Base-by-base conservation (phyloP, 2,329 filamentous ascomycete species). In the Monosporascus sp. region DNA sequence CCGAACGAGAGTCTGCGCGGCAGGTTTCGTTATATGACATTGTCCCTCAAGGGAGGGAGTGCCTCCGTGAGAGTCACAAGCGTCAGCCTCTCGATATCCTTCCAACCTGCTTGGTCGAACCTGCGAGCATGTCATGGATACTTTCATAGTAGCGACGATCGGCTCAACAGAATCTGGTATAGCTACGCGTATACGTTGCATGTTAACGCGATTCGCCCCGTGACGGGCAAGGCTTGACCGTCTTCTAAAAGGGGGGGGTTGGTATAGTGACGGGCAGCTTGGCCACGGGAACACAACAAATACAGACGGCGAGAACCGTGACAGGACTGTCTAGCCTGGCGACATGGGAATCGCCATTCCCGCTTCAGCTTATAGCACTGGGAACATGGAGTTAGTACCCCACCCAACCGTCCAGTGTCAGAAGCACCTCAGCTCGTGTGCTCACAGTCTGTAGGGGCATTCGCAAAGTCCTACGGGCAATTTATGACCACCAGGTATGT, bases 141-240 rank as follows among this genome's bases (percentile, higher is more conserved):
- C 55, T 81, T 81, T 50, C 71, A 79, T 57, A 76, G 70, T 59
- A 75, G 68, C 46, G 76, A 76, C 43, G 72, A 77, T 36, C 61
- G 79, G 11, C 70, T 83, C 25, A 81, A 81, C 54, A 72, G 72
- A 9, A 78, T 81, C 48, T 82, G 80, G 79, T 83, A 83, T 56
- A 75, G 73, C 41, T 79, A 75, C 5, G 77, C 77, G 7, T 80
- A 78, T 57, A 82, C 79, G 1, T 59, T 81, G 36, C 79, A 79
- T 46, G 57, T 61, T 6, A 60, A 63, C 52, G 62, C 65, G 1
- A 53, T 67, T 36, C 50, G 54, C 48, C 63, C 64, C 18, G 50
- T 37, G 14, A 66, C 63, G 11, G 65, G 65, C n/a, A 53, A 65
- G 52, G 48, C 49, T 7, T 66, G 64, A 63, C 64, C 63, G 31